Evolutionary conservation across 1,284 basidiomycete species (phyloP), one percentile per base, ranked within the genome.

Genomic region (Sporisorium scitamineum): DNA sequence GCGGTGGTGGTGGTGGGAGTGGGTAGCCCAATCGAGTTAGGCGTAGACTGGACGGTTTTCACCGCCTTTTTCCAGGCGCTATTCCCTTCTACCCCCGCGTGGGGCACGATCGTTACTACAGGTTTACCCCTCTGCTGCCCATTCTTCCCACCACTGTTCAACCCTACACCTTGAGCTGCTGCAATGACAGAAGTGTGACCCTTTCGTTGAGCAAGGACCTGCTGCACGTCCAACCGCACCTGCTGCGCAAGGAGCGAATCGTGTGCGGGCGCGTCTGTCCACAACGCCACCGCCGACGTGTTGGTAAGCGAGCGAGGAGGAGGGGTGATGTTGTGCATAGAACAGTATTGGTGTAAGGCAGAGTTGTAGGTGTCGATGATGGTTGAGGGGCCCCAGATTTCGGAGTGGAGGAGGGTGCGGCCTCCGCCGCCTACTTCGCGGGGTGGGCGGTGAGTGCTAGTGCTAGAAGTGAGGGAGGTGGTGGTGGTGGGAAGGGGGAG

Each of bases 361-460:
- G 73, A 57, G 32, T 50, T 57, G 42, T 32, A 71, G 0, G 69
- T 52, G 4, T 24, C 7, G 3, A 59, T 18, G 24, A 76, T 22
- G 16, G 27, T 31, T 7, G 16, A 9, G 20, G 37, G 11, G n/a
- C 3, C 10, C 27, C 29, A 76, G n/a, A 76, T 37, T 29, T 76
- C 73, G 37, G 54, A 0, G 26, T 76, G 69, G 1, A 58, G 47
- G 9, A 76, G 55, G 0, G 31, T 45, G 2, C 73, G 53, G 3
- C 73, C 73, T 20, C 64, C 72, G 11, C 72, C 72, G 0, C 67
- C 67, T 14, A 75, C 72, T 41, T 29, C 54, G 11, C 13, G 2
- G 0, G 58, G 65, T 4, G 63, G 73, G 24, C 69, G 73, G 54
- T 20, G 16, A 16, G 26, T 24, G 54, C 2, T 5, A 26, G 14